These are phyloP conservation scores for Phytophthora citrophthora DNA, from an alignment of 352 stramenopile species.

Conservation along the genomic window DNA sequence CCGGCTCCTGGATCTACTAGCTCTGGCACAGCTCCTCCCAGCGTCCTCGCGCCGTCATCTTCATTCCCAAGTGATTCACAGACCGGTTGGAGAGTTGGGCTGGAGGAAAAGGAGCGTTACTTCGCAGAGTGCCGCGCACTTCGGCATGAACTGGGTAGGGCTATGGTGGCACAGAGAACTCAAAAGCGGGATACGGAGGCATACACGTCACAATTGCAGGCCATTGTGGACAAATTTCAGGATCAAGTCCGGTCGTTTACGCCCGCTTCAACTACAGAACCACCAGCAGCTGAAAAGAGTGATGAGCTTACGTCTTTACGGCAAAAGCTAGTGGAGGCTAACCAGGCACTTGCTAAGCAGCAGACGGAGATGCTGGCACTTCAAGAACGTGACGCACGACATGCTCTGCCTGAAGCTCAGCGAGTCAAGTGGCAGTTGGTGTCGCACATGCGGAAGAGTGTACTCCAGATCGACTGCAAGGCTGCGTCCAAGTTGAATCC, in stretches of 20 bases:
- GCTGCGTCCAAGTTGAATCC: slow-evolving; percentile 23
- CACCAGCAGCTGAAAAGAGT: slow-evolving; percentile 15
- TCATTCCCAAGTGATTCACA: slow-evolving; percentile 31
- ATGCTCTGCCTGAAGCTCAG: slow-evolving; percentile 66
- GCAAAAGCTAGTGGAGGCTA: slow-evolving; percentile 71
- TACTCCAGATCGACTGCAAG: slow-evolving; percentile 69
- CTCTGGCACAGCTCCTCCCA: slow-evolving; percentile 28
- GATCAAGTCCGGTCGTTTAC: slow-evolving; percentile 49
- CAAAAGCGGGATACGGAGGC: slow-evolving; percentile 47
- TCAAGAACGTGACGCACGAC: slow-evolving; percentile 68
- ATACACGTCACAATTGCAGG: slow-evolving; percentile 56
- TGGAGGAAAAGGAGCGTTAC: slow-evolving; percentile 75
- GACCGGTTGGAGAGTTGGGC: slow-evolving; percentile 45
- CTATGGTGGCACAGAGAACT: slow-evolving; percentile 51
- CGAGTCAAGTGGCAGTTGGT: slow-evolving; percentile 72
- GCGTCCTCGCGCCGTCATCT: slow-evolving; percentile 36
- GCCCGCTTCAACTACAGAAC: slow-evolving; percentile 12
- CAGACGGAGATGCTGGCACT: slow-evolving; percentile 70
- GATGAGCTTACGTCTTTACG: slow-evolving; percentile 64
- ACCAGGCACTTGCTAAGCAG: slow-evolving; percentile 65
- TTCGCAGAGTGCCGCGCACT: slow-evolving; percentile 70
- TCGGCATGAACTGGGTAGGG: slow-evolving; percentile 63
- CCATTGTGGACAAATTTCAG: slow-evolving; percentile 65
- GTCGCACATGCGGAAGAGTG: slow-evolving; percentile 63
- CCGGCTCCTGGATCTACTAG: slow-evolving; percentile 22